These are phyloP conservation scores for Rehmannia glutinosa DNA, from an alignment of 257 asterid genomes.

Conservation along the genomic window DNA sequence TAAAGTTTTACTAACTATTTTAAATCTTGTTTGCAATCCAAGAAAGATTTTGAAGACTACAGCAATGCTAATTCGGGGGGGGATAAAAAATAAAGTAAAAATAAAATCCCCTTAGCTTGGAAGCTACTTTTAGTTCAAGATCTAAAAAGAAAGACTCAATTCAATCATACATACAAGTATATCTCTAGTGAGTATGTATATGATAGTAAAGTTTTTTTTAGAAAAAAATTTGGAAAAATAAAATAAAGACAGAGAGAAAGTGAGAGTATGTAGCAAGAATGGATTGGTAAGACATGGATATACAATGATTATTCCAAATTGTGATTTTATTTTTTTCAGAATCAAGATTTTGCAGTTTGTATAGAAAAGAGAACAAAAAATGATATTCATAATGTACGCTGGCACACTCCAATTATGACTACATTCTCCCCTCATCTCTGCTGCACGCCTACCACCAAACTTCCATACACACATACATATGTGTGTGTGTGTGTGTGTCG, in stretches of 20 bases:
- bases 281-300: not conserved
- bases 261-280: not conserved
- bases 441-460: slow-evolving; percentile 78
- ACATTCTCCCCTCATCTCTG: slow-evolving; percentile 33
- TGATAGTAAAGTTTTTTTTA: too few relatives aligned
- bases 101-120: slow-evolving; percentile 38
- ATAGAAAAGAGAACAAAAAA: slow-evolving; percentile 14
- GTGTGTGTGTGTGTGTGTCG: not conserved
- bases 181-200: slow-evolving; percentile 24
- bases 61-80: too few relatives aligned
- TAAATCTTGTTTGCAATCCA: too few relatives aligned
- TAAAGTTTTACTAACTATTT: too few relatives aligned
- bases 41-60: too few relatives aligned
- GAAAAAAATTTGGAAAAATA: too few relatives aligned
- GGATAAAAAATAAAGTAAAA: not conserved
- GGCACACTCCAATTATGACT: slow-evolving; percentile 51
- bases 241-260: not conserved
- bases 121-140: slow-evolving; percentile 60
- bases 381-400: slow-evolving; percentile 35
- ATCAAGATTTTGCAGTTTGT: slow-evolving; percentile 9
- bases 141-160: too few relatives aligned
- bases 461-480: slow-evolving; percentile 13
- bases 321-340: not conserved
- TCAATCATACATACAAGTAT: slow-evolving; percentile 24
- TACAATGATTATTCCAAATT: slow-evolving; percentile 8